A percentile compares a stretch with the other conserved stretches of the same genome.
phyloP scores from a whole-genome alignment of 2,329 filamentous ascomycete species.

The Clonostachys solani region DNA sequence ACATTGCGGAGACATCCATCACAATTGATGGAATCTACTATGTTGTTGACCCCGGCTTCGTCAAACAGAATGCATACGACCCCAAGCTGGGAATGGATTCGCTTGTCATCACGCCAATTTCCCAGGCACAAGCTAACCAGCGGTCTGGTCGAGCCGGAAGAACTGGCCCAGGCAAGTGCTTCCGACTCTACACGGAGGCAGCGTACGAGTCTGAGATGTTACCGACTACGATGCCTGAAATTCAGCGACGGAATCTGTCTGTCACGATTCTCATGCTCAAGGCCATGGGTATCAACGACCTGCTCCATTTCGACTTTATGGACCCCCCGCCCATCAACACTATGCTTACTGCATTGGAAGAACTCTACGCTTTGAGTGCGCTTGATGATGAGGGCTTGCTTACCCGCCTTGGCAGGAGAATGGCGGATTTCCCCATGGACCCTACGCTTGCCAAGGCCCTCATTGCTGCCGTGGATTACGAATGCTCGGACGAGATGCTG shows the following conservation, averaged over 20 bases:
- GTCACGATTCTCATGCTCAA: conserved; percentile 97
- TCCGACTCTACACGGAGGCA: conserved; percentile 90
- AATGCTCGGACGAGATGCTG: conserved; percentile 90
- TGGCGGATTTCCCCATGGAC: conserved; percentile 99
- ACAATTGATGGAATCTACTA: conserved; percentile 98
- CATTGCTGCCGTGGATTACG: conserved; percentile 80
- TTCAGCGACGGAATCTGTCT: conserved; percentile 89
- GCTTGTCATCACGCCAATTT: conserved; percentile 91
- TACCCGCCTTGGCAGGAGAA: conserved; percentile 87
- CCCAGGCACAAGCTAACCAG: conserved; percentile 94
- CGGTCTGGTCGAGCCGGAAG: conserved; percentile 87
- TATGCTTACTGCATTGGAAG: conserved; percentile 93
- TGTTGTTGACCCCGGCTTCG: conserved; percentile 94
- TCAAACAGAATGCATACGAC: conserved; percentile 97
- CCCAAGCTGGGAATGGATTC: conserved; percentile 98
- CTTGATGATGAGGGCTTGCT: conserved; percentile 93
- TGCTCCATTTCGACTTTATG: conserved; percentile 98
- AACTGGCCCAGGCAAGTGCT: conserved; percentile 94
- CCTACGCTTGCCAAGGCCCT: conserved; percentile 86
- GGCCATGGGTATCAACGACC: conserved; percentile 97
- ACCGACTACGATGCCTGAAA: conserved; percentile 92
- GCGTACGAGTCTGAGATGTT: conserved; percentile 97
- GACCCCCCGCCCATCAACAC: conserved; percentile 96
- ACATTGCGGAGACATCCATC: conserved; percentile 96
- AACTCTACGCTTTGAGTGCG: conserved; percentile 86